Percentiles rank a stretch among this genome's conserved stretches.
These are phyloP conservation scores for Petunia axillaris DNA, from an alignment of 257 asterid species.

Conservation along the genomic window DNA sequence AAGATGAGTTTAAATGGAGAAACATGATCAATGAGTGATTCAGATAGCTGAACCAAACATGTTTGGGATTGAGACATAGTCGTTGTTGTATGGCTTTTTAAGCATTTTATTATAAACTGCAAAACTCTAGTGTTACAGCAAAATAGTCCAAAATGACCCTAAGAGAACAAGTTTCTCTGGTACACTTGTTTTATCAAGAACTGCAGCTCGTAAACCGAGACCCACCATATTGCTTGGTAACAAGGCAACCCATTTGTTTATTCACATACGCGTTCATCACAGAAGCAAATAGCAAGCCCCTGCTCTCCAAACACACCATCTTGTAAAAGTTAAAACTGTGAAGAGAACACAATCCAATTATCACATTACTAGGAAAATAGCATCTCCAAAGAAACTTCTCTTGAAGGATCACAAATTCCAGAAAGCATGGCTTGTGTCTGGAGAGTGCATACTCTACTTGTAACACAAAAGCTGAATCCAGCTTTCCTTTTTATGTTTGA, in stretches of 20 bases:
- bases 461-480: neutral
- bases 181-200: neutral
- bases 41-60: too few relatives aligned
- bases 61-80: too few relatives aligned
- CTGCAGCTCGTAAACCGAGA: neutral
- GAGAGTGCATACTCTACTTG: neutral
- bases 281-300: slow-evolving; percentile 22
- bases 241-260: neutral
- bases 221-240: neutral
- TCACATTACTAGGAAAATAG: neutral
- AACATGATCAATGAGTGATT: too few relatives aligned
- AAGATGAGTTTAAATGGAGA: too few relatives aligned
- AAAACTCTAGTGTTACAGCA: neutral
- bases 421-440: neutral
- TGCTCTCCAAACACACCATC: neutral
- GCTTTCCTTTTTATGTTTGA: neutral
- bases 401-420: slow-evolving; percentile 1
- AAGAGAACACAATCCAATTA: neutral
- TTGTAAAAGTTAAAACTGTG: neutral
- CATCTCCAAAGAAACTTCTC: slow-evolving; percentile 10
- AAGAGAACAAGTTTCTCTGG: neutral
- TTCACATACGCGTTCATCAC: slow-evolving; percentile 10
- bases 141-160: neutral
- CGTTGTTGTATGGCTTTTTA: neutral
- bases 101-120: neutral